These are phyloP conservation scores for Microbotryum silenes-acaulis DNA, from an alignment of 1,284 basidiomycete genomes.

Conservation along the genomic window DNA sequence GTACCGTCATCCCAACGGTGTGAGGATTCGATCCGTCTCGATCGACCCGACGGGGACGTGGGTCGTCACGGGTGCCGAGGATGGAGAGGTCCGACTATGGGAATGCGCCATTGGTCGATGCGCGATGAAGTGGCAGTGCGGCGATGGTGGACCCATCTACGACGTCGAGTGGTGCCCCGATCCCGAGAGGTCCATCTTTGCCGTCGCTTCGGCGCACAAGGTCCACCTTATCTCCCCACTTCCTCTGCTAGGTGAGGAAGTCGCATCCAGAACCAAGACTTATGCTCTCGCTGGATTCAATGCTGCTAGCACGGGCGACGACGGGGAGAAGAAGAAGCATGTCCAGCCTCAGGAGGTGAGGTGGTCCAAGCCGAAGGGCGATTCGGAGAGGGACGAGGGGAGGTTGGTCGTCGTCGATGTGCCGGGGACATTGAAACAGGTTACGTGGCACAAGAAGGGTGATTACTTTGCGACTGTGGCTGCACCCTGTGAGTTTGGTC, in stretches of 20 bases:
- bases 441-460: constrained; percentile 88
- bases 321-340: constrained; percentile 20
- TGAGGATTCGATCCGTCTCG: constrained; percentile 65
- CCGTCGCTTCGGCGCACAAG: constrained; percentile 70
- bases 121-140: constrained; percentile 79
- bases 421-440: constrained; percentile 72
- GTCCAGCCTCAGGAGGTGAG: constrained; percentile 42
- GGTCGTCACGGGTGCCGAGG: constrained; percentile 87
- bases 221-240: constrained; percentile 75
- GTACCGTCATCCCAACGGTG: constrained; percentile 58
- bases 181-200: constrained; percentile 70
- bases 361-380: constrained; percentile 46
- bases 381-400: constrained; percentile 45
- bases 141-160: constrained; percentile 52
- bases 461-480: constrained; percentile 90
- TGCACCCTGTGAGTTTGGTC: constrained; percentile 38
- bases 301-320: constrained; percentile 28
- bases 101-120: constrained; percentile 88
- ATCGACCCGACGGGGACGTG: constrained; percentile 84
- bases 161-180: constrained; percentile 91
- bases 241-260: constrained; percentile 48
- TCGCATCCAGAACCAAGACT: constrained; percentile 30
- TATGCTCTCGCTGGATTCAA: constrained; percentile 37
- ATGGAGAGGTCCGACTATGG: constrained; percentile 81
- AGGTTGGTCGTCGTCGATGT: constrained; percentile 48